Percentiles rank a stretch among this genome's conserved stretches.
Conservation (phyloP, 2,329 filamentous ascomycete genomes). For the Acrodontium crateriforme region DNA sequence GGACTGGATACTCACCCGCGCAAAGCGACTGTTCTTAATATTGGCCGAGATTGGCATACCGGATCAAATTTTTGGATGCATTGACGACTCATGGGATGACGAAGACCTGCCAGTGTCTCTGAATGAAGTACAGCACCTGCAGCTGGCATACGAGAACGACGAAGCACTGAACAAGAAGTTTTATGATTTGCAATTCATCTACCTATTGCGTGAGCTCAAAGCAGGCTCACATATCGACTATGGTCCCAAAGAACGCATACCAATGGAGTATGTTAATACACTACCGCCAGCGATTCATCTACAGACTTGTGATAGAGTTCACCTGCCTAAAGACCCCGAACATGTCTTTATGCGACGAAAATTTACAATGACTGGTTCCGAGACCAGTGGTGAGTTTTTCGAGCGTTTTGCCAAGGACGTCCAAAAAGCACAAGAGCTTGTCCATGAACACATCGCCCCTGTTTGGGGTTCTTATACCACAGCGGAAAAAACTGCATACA, state of each 20-base stretch:
- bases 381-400: conserved; percentile 11
- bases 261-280: conserved; percentile 50
- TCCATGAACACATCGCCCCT: conserved; percentile 56
- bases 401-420: conserved; percentile 48
- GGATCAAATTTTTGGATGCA: conserved; percentile 60
- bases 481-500: conserved; percentile 48
- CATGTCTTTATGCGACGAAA: conserved; percentile 30
- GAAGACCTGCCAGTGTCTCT: conserved; percentile 56
- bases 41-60: conserved; percentile 55
- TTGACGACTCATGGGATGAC: conserved; percentile 67
- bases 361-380: conserved; percentile 17
- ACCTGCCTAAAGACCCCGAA: conserved; percentile 48
- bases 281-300: conserved; percentile 35
- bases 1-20: conserved; percentile 61
- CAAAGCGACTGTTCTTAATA: conserved; percentile 57
- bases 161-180: conserved; percentile 54
- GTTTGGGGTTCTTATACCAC: conserved; percentile 55
- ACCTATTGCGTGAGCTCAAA: conserved; percentile 50
- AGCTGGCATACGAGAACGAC: conserved; percentile 45
- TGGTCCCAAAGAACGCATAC: conserved; percentile 53
- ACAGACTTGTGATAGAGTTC: conserved; percentile 45
- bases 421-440: conserved; percentile 42
- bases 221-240: conserved; percentile 50
- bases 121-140: conserved; percentile 51
- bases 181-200: conserved; percentile 56